A percentile compares a stretch with the other conserved stretches of the same genome.
phyloP scores from a whole-genome alignment of 2,329 filamentous ascomycete species.

The Aspergillus tamarii region DNA sequence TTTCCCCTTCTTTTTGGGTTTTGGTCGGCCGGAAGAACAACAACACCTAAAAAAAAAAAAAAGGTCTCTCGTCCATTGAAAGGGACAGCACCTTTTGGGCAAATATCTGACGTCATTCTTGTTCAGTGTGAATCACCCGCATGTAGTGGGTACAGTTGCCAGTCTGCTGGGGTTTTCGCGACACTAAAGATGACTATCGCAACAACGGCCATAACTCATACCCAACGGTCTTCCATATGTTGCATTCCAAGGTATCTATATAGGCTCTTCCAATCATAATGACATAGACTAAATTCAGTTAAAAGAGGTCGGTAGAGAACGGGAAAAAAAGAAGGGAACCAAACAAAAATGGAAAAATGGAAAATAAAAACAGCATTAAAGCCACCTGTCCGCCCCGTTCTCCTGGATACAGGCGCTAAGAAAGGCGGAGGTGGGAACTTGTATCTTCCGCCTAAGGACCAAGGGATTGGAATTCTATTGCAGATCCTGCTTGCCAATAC shows the following conservation, averaged over 20 bases:
- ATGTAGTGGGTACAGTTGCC: neutral
- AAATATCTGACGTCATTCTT: neutral
- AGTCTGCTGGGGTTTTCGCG: neutral
- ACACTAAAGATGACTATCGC: conserved; percentile 1
- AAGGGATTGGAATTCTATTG: conserved; percentile 15
- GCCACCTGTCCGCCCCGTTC: neutral
- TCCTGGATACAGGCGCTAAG: conserved; percentile 11
- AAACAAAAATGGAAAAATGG: neutral
- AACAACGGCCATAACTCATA: neutral
- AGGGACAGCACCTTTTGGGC: neutral
- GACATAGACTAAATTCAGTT: neutral
- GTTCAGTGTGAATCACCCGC: neutral
- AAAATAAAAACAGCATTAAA: neutral
- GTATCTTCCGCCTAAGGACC: conserved; percentile 6
- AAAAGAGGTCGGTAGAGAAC: neutral
- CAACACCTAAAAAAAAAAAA: neutral
- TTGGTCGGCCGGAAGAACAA: neutral
- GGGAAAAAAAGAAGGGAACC: neutral
- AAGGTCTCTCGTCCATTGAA: neutral
- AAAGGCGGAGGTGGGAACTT: conserved; percentile 13
- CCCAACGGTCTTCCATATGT: neutral
- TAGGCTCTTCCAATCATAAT: neutral
- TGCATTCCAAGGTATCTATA: neutral
- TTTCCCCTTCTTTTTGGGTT: conserved; percentile 1
- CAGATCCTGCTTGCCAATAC: conserved; percentile 2